Base-by-base conservation (phyloP, 2,329 filamentous ascomycete genomes). In the Fusarium sulawesiense region DNA sequence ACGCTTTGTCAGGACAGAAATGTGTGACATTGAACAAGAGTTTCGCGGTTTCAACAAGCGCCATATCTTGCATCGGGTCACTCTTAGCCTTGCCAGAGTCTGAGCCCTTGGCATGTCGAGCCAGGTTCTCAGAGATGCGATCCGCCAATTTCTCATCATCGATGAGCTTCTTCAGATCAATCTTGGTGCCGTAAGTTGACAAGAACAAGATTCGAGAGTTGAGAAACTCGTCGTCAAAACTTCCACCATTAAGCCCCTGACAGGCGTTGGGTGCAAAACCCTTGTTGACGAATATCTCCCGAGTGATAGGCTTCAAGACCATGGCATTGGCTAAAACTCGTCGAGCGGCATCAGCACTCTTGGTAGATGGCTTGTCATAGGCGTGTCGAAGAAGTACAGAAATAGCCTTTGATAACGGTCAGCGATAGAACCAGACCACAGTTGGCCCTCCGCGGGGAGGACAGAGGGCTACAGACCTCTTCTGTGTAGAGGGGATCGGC, bases 21-120 rank as follows among this genome's bases (percentile, higher is more conserved):
- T 94, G 90, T 3, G 92, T 92, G 56, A 97, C 85, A 79, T 98
- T 98, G 84, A 97, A 98, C 54, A 97, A 82, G 42, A 98, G 85
- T 76, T 97, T 98, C 51, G 96, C 83, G 0, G 92, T 95, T 79
- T 98, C 95, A 11, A 85, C 86, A 40, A 98, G 84, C 1, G 94
- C 93, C 88, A 95, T 89, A 62, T 92, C 89, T 69, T 92, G 89
- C 86, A 94, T 92, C 0, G 87, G 86, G 44, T 88, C 82, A 14
- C 70, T 70, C 13, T 74, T 76, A 25, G 76, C 69, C 47, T 79
- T 80, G 47, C 75, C 73, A n/a, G 76, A 75, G 21, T 68, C 64
- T 20, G 79, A 56, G 6, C 80, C 72, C 56, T 85, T 87, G 8
- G 88, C 88, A 80, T 98, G 94, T 7, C 90, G 89, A 42, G 83